These are phyloP conservation scores for Gillenia trifoliata DNA, from an alignment of 306 rosid species.

Conservation along the genomic window DNA sequence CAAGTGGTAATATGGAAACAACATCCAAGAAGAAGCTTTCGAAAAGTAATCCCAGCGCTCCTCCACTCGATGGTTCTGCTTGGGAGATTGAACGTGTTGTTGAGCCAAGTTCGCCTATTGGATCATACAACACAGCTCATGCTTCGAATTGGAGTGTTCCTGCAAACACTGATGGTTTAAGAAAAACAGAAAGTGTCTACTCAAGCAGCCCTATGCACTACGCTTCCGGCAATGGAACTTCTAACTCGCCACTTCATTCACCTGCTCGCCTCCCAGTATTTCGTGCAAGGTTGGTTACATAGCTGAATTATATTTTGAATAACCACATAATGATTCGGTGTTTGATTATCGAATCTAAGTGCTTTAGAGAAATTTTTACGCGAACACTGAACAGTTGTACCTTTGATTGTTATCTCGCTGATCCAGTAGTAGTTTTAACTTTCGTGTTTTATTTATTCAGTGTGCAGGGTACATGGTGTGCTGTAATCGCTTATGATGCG, in stretches of 20 bases:
- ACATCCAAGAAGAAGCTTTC: not conserved
- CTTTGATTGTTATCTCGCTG: not conserved
- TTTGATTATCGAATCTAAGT: not conserved
- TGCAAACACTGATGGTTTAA: not conserved
- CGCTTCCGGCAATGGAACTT: not conserved
- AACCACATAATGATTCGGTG: not conserved
- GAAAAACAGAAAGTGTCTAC: conserved; percentile 4
- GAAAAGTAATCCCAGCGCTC: conserved; percentile 18
- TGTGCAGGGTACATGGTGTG: conserved; percentile 27
- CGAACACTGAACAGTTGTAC: no score
- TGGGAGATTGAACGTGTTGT: not conserved
- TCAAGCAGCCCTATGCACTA: not conserved
- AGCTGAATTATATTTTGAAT: not conserved
- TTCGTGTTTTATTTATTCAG: conserved; percentile 14
- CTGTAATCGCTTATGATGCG: conserved; percentile 28
- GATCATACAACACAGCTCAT: not conserved
- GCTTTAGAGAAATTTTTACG: not conserved
- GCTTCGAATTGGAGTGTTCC: not conserved
- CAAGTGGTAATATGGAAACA: not conserved
- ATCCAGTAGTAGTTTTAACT: not conserved
- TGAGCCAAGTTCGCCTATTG: not conserved
- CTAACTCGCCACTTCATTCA: not conserved
- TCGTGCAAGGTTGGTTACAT: conserved; percentile 25
- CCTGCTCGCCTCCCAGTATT: conserved; percentile 16
- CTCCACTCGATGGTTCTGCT: conserved; percentile 15